Conservation (phyloP, 306 rosid genomes). For the Comarum palustre region DNA sequence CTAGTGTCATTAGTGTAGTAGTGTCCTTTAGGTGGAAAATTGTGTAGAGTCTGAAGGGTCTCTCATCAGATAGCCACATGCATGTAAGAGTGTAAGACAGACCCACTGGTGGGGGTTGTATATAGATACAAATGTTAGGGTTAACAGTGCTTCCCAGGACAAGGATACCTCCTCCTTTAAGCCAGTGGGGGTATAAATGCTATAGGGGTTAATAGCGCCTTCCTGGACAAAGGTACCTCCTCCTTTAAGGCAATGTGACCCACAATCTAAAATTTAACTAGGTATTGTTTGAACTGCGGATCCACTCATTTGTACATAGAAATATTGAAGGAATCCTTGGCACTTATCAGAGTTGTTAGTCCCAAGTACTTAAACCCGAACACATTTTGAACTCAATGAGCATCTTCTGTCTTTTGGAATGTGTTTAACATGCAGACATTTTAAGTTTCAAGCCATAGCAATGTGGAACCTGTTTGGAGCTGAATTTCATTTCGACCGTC, state of each 20-base stretch:
- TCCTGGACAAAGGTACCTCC: background rate
- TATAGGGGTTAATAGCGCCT: background rate
- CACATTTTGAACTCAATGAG: background rate
- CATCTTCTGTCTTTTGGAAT: background rate
- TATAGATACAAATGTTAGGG: background rate
- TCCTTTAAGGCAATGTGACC: conserved; percentile 4
- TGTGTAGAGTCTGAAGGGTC: background rate
- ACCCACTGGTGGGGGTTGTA: background rate
- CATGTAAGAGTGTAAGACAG: conserved; percentile 2
- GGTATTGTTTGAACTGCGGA: background rate
- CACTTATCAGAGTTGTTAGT: background rate
- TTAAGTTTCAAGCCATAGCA: background rate
- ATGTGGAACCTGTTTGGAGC: background rate
- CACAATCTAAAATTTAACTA: background rate
- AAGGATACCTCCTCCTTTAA: background rate
- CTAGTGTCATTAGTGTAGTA: background rate
- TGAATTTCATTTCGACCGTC: background rate
- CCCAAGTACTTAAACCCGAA: background rate
- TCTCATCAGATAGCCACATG: conserved; percentile 2
- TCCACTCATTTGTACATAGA: background rate
- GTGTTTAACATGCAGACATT: background rate
- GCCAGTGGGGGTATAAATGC: background rate
- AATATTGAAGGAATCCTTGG: background rate
- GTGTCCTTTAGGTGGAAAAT: background rate
- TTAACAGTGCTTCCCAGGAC: background rate